Conservation (phyloP, 768 basidiomycete species). For the Boletus fagicola region DNA sequence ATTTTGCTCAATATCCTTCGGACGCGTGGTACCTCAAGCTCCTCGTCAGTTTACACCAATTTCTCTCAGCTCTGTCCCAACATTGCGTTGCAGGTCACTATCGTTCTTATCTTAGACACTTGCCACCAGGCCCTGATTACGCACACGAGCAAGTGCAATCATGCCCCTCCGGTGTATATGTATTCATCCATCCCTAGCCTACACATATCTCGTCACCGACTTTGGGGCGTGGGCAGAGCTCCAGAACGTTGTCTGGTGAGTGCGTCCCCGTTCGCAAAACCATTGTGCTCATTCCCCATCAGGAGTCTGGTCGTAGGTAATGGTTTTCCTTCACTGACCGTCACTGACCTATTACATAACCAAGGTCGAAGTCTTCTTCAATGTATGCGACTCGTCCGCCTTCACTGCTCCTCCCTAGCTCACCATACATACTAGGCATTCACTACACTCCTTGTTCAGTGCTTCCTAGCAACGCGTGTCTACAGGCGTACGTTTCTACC, state of each 20-base stretch:
- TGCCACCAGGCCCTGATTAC: too few species aligned
- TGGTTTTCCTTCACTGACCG: not conserved
- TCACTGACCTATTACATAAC: conserved; percentile 5
- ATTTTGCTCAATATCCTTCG: too few species aligned
- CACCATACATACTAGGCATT: conserved; percentile 27
- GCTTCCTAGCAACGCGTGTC: conserved; percentile 50
- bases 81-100: too few species aligned
- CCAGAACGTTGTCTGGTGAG: conserved; percentile 42
- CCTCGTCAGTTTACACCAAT: too few species aligned
- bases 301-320: conserved; percentile 26
- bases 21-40: too few species aligned
- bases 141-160: too few species aligned
- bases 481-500: conserved; percentile 49
- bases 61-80: too few species aligned
- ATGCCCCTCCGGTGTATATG: too few species aligned
- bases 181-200: too few species aligned
- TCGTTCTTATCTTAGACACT: too few species aligned
- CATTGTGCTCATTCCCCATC: not conserved
- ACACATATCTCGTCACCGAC: too few species aligned
- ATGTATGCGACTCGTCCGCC: conserved; percentile 27
- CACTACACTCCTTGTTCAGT: conserved; percentile 53
- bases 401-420: not conserved
- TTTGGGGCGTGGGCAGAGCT: conserved; percentile 34
- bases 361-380: conserved; percentile 51
- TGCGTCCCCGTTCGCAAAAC: not conserved